Evolutionary conservation across 1,284 basidiomycete species (phyloP).

Genomic region (Lentinula novae-zelandiae): DNA sequence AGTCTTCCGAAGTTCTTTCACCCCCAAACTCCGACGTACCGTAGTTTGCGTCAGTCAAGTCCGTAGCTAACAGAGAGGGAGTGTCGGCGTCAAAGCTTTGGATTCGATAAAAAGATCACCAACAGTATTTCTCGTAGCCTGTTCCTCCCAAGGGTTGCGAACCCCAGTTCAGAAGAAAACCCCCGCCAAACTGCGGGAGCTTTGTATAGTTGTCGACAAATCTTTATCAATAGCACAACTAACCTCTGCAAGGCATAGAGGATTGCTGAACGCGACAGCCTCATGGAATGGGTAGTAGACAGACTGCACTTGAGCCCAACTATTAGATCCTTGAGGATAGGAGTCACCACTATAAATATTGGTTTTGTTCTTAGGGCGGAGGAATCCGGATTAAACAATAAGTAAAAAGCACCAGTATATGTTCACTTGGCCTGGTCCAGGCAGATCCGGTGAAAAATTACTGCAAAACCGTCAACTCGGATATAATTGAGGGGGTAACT

Average conservation of each 20-base stretch:
- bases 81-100: not conserved
- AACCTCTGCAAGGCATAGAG: conserved; percentile 47
- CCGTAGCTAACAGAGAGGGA: conserved; percentile 24
- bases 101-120: conserved; percentile 15
- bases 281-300: conserved; percentile 43
- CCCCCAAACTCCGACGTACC: conserved; percentile 25
- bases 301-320: conserved; percentile 44
- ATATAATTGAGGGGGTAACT: not conserved
- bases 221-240: conserved; percentile 4
- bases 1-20: not conserved
- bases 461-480: conserved; percentile 1
- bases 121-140: conserved; percentile 47
- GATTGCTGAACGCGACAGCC: conserved; percentile 40
- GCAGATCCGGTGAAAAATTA: conserved; percentile 43
- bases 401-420: conserved; percentile 38
- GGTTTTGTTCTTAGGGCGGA: not conserved
- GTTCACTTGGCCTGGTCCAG: conserved; percentile 39
- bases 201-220: not conserved
- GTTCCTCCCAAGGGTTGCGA: conserved; percentile 35
- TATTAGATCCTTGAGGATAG: conserved; percentile 42
- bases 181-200: conserved; percentile 40
- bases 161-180: conserved; percentile 44
- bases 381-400: not conserved
- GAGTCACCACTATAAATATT: conserved; percentile 37
- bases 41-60: conserved; percentile 38